Evolutionary conservation across 108 stramenopile species (phyloP), one percentile per base, ranked within the genome.

Genomic region (Cyclostephanos invisitatus): DNA sequence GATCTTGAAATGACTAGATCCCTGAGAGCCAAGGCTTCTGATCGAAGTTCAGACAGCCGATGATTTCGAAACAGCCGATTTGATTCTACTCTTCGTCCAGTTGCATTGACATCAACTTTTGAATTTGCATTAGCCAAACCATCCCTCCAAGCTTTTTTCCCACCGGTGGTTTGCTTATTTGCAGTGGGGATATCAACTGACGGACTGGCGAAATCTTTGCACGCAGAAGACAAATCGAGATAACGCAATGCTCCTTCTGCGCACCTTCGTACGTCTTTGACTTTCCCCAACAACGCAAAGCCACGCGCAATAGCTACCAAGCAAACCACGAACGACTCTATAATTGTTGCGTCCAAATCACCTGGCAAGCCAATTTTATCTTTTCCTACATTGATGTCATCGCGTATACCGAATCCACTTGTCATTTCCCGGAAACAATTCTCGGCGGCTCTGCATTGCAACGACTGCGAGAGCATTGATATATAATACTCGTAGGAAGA

Each of bases 401-500:
- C 20, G 36, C 50, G 22, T 22, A 73, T 40, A 10, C 72, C 64
- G 53, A 89, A 87, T 9, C 65, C 55, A 28, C 21, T 29, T 57
- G 78, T 84, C 73, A 91, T 75, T 55, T 89, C 73, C 11, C 84
- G 36, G 27, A 95, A 86, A 14, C 77, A 64, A 37, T 59, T 25
- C 28, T 47, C 40, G 14, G 91, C 91, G 32, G 84, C 85, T 37
- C 85, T 29, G 6, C 73, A 74, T 48, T 82, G 77, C 51, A 95
- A 54, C 7, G 91, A 84, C 62, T 95, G 90, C 27, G 84, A 91
- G 1, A 95, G 75, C 3, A 88, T 64, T 14, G 90, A 51, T 17
- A 91, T 78, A 17, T 69, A 88, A 83, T 91, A 92, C 64, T 95
- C 94, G 67, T 85, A 95, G 3, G 94, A 95, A 25, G 94, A 95